Conservation (phyloP, 192 early-diverging fungal genomes). For the Umbelopsis sp. region DNA sequence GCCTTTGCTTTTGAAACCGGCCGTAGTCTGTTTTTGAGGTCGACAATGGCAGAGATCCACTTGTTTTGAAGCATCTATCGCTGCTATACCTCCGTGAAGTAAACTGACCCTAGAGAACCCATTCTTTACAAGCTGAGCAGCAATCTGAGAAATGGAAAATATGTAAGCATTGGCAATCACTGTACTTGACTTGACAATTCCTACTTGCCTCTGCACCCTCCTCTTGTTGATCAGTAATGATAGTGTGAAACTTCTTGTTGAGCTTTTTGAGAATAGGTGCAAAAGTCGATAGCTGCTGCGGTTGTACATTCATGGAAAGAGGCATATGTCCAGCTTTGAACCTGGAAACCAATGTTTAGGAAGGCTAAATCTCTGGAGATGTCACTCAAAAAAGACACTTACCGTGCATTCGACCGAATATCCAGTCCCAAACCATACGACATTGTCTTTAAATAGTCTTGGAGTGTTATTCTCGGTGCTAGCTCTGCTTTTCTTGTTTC, state of each 20-base stretch:
- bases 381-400: slow-evolving; percentile 16
- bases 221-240: slow-evolving; percentile 47
- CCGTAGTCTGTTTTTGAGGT: slow-evolving; percentile 36
- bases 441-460: slow-evolving; percentile 49
- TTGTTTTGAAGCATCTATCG: slow-evolving; percentile 33
- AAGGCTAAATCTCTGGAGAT: neutral
- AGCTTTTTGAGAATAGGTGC: slow-evolving; percentile 47
- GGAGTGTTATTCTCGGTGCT: slow-evolving; percentile 55
- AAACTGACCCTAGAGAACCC: slow-evolving; percentile 49
- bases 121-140: slow-evolving; percentile 45
- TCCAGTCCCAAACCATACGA: slow-evolving; percentile 59
- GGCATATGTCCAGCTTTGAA: slow-evolving; percentile 59
- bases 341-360: slow-evolving; percentile 29
- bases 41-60: slow-evolving; percentile 40
- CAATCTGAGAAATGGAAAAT: slow-evolving; percentile 43
- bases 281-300: slow-evolving; percentile 44
- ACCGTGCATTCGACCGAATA: slow-evolving; percentile 58
- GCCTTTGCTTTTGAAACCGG: slow-evolving; percentile 41
- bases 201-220: slow-evolving; percentile 54
- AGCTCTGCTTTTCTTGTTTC: slow-evolving; percentile 54
- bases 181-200: neutral
- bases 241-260: slow-evolving; percentile 57
- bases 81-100: slow-evolving; percentile 56
- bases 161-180: neutral
- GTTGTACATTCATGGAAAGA: slow-evolving; percentile 53